phyloP scores from a whole-genome alignment of 176 grass and related monocot genomes.

The Aechmea fasciata region DNA sequence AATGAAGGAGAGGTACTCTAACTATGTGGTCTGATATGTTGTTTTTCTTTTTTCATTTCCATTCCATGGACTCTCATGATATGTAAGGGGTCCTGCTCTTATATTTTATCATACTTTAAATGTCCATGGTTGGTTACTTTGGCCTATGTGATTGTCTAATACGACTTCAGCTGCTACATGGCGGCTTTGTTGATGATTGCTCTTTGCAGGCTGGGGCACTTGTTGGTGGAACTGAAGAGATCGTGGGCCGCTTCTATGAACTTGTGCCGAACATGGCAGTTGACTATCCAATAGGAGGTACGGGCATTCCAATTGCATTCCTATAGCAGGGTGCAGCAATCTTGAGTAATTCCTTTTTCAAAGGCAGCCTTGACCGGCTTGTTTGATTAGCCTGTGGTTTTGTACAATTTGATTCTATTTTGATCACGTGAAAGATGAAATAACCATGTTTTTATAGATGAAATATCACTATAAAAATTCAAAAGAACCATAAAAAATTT shows the following conservation, averaged over 20 bases:
- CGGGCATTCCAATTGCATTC: not conserved
- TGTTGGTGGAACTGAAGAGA: conserved; percentile 46
- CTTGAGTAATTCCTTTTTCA: no score
- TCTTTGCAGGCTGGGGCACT: conserved; percentile 59
- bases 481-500: no score
- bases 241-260: conserved; percentile 62
- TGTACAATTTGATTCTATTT: no score
- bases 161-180: not conserved
- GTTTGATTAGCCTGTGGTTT: no score
- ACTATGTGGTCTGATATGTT: conserved; percentile 10
- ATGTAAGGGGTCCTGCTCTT: not conserved
- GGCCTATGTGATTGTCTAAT: not conserved
- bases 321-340: no score
- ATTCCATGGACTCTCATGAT: no score
- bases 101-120: not conserved
- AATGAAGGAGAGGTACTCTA: conserved; percentile 33
- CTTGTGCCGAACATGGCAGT: conserved; percentile 94
- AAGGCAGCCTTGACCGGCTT: no score
- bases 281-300: conserved; percentile 92
- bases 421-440: no score
- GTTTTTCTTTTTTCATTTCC: conserved; percentile 18
- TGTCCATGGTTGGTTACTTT: not conserved
- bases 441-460: no score
- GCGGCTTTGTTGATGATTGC: not conserved
- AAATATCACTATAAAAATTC: no score